These are phyloP conservation scores for Xylaria venustula DNA, from an alignment of 495 filamentous ascomycete genomes.

Conservation along the genomic window DNA sequence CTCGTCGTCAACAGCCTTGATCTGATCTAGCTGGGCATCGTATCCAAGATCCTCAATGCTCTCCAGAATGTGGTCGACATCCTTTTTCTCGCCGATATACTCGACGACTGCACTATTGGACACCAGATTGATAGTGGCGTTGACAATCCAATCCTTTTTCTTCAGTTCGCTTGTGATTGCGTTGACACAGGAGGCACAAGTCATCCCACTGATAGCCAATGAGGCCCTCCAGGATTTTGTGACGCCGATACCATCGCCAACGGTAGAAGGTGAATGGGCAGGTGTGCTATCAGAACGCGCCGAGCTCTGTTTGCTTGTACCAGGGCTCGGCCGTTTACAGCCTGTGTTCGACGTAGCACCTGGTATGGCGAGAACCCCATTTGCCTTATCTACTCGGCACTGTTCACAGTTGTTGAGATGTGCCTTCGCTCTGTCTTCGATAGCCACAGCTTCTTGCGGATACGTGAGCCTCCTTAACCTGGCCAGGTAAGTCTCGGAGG, in stretches of 20 bases:
- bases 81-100: conserved; percentile 54
- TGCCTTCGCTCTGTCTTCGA: conserved; percentile 13
- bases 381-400: conserved; percentile 20
- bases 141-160: conserved; percentile 60
- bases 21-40: conserved; percentile 61
- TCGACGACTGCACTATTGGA: conserved; percentile 68
- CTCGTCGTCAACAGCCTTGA: conserved; percentile 31
- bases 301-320: not conserved
- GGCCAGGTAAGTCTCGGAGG: conserved; percentile 14
- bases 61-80: conserved; percentile 57
- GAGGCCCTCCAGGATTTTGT: conserved; percentile 50
- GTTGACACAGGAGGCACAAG: conserved; percentile 72
- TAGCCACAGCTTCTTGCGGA: conserved; percentile 2
- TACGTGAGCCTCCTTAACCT: conserved; percentile 13
- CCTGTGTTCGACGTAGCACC: not conserved
- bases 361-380: not conserved
- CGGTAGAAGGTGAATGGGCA: conserved; percentile 11
- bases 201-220: conserved; percentile 79
- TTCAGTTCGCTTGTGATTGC: conserved; percentile 63
- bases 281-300: not conserved
- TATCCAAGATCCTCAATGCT: conserved; percentile 81
- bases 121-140: conserved; percentile 67
- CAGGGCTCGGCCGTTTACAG: not conserved
- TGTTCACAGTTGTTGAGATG: conserved; percentile 28
- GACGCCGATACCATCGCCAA: not conserved